Percentiles rank a stretch among this genome's conserved stretches.
phyloP scores from a whole-genome alignment of 768 basidiomycete genomes.

The Termitomyces heimii region DNA sequence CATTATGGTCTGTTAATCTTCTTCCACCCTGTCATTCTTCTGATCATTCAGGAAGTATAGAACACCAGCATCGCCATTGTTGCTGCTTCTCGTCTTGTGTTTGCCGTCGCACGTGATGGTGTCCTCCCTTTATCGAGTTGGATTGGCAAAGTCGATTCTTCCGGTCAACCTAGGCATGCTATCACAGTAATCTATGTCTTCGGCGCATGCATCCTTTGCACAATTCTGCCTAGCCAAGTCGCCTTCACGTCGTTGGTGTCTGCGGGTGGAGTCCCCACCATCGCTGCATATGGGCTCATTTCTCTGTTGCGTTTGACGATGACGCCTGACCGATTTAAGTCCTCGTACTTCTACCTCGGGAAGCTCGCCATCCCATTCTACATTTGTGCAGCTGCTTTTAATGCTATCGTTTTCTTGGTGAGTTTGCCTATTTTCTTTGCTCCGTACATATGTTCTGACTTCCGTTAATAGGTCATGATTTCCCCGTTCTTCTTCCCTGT shows the following conservation, averaged over 20 bases:
- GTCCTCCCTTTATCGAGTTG: constrained; percentile 79
- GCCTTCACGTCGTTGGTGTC: constrained; percentile 90
- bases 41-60: constrained; percentile 25
- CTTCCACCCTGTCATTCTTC: not conserved
- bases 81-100: constrained; percentile 83
- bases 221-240: constrained; percentile 84
- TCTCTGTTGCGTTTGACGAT: constrained; percentile 67
- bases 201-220: constrained; percentile 70
- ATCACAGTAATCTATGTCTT: constrained; percentile 85
- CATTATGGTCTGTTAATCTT: constrained; percentile 52
- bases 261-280: constrained; percentile 81
- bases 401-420: constrained; percentile 68
- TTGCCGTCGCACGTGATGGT: constrained; percentile 92
- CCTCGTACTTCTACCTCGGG: constrained; percentile 71
- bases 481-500: constrained; percentile 90
- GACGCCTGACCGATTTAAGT: constrained; percentile 71
- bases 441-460: constrained; percentile 1
- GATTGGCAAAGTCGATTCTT: constrained; percentile 69
- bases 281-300: constrained; percentile 84
- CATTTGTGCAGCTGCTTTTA: constrained; percentile 61
- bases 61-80: constrained; percentile 87
- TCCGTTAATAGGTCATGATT: constrained; percentile 53
- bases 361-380: constrained; percentile 65
- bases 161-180: constrained; percentile 78
- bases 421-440: constrained; percentile 19